Conservation (phyloP, 2,329 filamentous ascomycete species). For the Periconia macrospinosa region DNA sequence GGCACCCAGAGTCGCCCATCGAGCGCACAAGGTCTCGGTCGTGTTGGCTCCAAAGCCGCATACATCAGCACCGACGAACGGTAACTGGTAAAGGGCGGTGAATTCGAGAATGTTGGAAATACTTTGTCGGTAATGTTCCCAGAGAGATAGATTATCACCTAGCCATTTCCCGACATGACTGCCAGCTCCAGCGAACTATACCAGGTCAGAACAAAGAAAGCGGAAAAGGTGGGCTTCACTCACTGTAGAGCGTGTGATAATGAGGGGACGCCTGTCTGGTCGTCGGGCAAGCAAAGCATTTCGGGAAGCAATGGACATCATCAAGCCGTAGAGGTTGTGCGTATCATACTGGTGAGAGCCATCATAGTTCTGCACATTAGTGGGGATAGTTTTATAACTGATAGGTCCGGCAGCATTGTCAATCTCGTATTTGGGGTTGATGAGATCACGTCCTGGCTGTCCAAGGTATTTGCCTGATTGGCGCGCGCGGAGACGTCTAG, state of each 20-base stretch:
- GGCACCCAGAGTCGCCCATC: slow-evolving; percentile 73
- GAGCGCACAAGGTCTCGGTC: slow-evolving; percentile 69
- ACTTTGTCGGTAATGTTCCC: slow-evolving; percentile 47
- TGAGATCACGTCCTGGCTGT: slow-evolving; percentile 64
- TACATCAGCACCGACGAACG: slow-evolving; percentile 61
- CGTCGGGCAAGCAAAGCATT: slow-evolving; percentile 68
- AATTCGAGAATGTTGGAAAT: slow-evolving; percentile 49
- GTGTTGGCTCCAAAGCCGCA: slow-evolving; percentile 73
- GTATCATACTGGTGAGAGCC: slow-evolving; percentile 72
- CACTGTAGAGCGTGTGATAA: slow-evolving; percentile 72
- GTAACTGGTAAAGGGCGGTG: slow-evolving; percentile 48
- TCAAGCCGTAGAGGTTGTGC: slow-evolving; percentile 73
- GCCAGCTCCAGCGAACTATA: slow-evolving; percentile 68
- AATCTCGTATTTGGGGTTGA: slow-evolving; percentile 68
- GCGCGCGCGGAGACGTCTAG: slow-evolving; percentile 14
- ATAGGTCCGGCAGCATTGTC: slow-evolving; percentile 53
- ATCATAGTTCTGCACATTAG: slow-evolving; percentile 67
- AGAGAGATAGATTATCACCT: slow-evolving; percentile 54
- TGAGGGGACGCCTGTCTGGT: slow-evolving; percentile 64
- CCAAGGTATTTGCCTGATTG: slow-evolving; percentile 50
- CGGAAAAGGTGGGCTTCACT: background rate
- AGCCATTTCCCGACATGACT: slow-evolving; percentile 61
- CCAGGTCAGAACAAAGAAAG: slow-evolving; percentile 3
- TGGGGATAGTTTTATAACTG: slow-evolving; percentile 59
- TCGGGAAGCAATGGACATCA: slow-evolving; percentile 71